Base-by-base conservation (phyloP, 2,329 filamentous ascomycete species). In the Botrytis galanthina region DNA sequence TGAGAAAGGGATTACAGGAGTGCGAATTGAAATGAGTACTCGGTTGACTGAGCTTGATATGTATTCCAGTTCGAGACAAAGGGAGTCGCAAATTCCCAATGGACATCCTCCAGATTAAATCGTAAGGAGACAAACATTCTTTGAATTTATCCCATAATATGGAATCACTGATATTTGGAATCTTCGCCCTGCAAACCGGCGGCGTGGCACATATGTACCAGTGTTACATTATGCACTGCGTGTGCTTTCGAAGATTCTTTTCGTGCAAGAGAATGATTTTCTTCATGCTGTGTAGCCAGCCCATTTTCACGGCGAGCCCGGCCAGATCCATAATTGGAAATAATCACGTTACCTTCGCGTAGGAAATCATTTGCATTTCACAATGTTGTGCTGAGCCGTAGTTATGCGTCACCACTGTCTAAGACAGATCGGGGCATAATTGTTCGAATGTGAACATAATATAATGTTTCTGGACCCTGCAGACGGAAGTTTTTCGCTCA, bases 281-380 rank as follows among this genome's bases (percentile, higher is more conserved):
- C 39, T 66, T 35, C 35, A 42, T 61, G 71, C 39, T 59, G 62
- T 73, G 63, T 48, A 37, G 20, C 71, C 61, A 42, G 42, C 48
- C 48, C 48, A 72, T 61, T n/a, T 32, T 29, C 42, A 60, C 70
- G 71, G 71, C 62, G 62, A 69, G 61, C 51, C 71, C 71, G 51
- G 69, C 22, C 42, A 62, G 32, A 51, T 22, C 51, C 70, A 44
- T 48, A 51, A 60, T 61, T 72, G 61, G 62, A 59, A 51, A 42
- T 42, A n/a, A 32, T 57, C 37, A 64, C 35, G 46, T 72, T 66
- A 44, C 35, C 39, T 51, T 8, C 32, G 20, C 26, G 22, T 37
- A 46, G 44, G 14, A 22, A 42, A 39, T 18, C 6, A 12, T 22
- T 54, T 54, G 35, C 16, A 46, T 20, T 68, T 60, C 57, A 60